Evolutionary conservation across 2,329 filamentous ascomycete species (phyloP).

Genomic region (Penicillium sclerotiorum): DNA sequence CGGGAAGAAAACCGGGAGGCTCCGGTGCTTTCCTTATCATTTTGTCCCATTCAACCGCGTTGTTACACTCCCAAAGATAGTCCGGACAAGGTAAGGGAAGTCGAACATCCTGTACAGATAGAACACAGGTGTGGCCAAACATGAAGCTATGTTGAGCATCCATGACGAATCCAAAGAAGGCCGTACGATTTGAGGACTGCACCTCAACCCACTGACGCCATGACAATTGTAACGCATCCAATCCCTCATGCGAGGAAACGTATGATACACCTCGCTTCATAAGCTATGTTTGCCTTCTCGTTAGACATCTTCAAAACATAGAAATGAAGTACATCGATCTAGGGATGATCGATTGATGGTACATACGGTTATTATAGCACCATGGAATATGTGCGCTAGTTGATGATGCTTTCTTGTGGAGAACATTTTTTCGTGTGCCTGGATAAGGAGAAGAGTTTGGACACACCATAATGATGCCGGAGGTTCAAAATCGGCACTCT

Average conservation of each 20-base stretch:
- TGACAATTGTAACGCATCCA: slow-evolving; percentile 15
- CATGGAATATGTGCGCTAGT: slow-evolving; percentile 33
- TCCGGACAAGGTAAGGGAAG: slow-evolving; percentile 31
- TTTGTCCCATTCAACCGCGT: slow-evolving; percentile 24
- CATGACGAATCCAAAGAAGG: slow-evolving; percentile 35
- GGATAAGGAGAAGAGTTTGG: slow-evolving; percentile 29
- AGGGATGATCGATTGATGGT: no score
- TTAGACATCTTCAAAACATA: background rate
- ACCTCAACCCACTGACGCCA: slow-evolving; percentile 30
- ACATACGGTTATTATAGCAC: slow-evolving; percentile 29
- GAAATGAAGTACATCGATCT: no score
- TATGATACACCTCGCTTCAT: slow-evolving; percentile 30
- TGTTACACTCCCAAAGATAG: slow-evolving; percentile 25
- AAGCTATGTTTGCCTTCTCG: slow-evolving; percentile 13
- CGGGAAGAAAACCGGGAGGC: slow-evolving; percentile 26
- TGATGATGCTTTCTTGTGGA: slow-evolving; percentile 32
- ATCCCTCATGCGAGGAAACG: slow-evolving; percentile 3
- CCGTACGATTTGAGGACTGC: slow-evolving; percentile 28
- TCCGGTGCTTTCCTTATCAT: slow-evolving; percentile 20
- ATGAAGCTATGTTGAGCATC: slow-evolving; percentile 33
- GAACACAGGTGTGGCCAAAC: slow-evolving; percentile 30
- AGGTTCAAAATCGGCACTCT: slow-evolving; percentile 28
- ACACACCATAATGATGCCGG: slow-evolving; percentile 32
- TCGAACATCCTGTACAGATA: slow-evolving; percentile 30
- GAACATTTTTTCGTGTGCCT: slow-evolving; percentile 26